Base-by-base conservation (phyloP, 805 yeast genomes). In the Ogataea paradorogensis region DNA sequence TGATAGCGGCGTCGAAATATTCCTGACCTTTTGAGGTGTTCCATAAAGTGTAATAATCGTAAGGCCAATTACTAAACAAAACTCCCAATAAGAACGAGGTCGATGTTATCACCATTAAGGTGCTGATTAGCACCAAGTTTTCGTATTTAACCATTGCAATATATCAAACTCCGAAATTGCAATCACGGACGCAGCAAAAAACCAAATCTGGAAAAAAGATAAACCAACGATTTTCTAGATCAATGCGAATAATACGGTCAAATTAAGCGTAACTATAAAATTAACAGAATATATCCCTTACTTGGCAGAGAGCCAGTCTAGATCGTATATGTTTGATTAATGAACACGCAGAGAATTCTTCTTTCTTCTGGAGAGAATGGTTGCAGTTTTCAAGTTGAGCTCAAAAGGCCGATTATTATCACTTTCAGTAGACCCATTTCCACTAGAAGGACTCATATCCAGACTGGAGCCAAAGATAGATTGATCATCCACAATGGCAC, bases 31-130 rank as follows among this genome's bases (percentile, higher is more conserved):
- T 69, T 11, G 56, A 56, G n/a, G 72, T 52, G 21, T 69, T 66
- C 84, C 91, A 90, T 38, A 93, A 69, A 15, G 95, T 75, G 50
- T 72, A 67, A 62, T 75, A 76, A 58, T 88, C 96, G 55, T 90
- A 93, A 2, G 95, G 84, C 70, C 82, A 78, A 62, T 88, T 87
- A 32, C 84, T 74, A 58, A 77, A 84, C 33, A 88, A 58, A 16
- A 83, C 76, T 22, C 99, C 99, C 42, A 91, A 70, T 10, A 83
- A 74, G 63, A 90, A 91, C 21, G 89, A 80, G 14, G 84, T 68
- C 23, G 93, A 38, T 1, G 51, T 30, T 35, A 61, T 55, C 20
- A 55, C 48, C 38, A 55, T 24, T 18, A 61, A 28, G 5, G 63
- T 48, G 13, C 53, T 59, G 9, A 51, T 69, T 56, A 59, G 65